These are phyloP conservation scores for Ogataea salicorniae DNA, from an alignment of 805 yeast genomes.

Conservation along the genomic window DNA sequence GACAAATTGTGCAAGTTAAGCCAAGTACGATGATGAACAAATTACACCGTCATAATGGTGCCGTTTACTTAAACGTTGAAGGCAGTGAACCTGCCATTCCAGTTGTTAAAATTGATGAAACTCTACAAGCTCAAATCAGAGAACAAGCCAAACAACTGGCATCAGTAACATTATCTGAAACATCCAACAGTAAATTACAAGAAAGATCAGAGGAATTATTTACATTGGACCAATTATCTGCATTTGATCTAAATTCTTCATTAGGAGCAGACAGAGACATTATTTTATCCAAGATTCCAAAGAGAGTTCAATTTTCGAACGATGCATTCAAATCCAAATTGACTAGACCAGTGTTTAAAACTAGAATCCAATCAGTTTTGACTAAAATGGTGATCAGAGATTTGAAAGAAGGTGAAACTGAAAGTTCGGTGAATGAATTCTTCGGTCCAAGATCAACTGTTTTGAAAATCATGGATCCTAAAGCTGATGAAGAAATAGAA, in stretches of 20 bases:
- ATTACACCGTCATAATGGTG: slow-evolving; percentile 67
- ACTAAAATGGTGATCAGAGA: slow-evolving; percentile 7
- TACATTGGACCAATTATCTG: slow-evolving; percentile 25
- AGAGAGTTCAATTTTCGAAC: slow-evolving; percentile 22
- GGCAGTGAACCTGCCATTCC: slow-evolving; percentile 30
- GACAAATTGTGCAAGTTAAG: slow-evolving; percentile 68
- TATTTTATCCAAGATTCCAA: slow-evolving; percentile 24
- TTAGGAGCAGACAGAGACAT: slow-evolving; percentile 16
- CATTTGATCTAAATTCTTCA: slow-evolving; percentile 20
- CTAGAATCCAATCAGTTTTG: slow-evolving; percentile 10
- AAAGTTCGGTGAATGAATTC: slow-evolving; percentile 15
- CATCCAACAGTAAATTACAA: background rate
- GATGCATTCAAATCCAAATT: slow-evolving; percentile 17
- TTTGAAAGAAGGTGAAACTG: slow-evolving; percentile 9
- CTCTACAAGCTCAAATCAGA: slow-evolving; percentile 6
- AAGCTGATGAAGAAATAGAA: slow-evolving; percentile 11
- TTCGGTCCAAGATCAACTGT: slow-evolving; percentile 15
- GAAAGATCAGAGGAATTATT: slow-evolving; percentile 5
- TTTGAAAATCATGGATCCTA: slow-evolving; percentile 10
- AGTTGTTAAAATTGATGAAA: slow-evolving; percentile 22
- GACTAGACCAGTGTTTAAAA: slow-evolving; percentile 11
- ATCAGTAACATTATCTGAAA: slow-evolving; percentile 2
- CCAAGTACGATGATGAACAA: slow-evolving; percentile 81
- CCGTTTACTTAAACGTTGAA: slow-evolving; percentile 52
- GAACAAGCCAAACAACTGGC: slow-evolving; percentile 3